Base-by-base conservation (phyloP, 176 grass and related monocot species). In the Urochloa ruziziensis region DNA sequence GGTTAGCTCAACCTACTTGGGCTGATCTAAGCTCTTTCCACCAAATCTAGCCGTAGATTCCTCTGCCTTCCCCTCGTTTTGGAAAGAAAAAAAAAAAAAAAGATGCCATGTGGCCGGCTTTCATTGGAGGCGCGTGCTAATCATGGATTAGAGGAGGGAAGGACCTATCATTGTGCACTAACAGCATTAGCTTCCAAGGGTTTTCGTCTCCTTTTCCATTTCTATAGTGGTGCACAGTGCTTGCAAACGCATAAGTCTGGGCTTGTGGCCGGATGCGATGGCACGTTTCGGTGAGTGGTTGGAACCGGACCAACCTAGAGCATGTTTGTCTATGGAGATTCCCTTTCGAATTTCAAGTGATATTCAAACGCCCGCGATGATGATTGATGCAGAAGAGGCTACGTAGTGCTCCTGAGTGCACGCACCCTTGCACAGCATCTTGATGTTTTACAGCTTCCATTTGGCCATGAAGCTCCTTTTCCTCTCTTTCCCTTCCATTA, bases 1-100 rank as follows among this genome's bases (percentile, higher is more conserved):
- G 74, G 80, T 87, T 90, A 86, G 89, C 74, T 86, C 32, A 60
- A 75, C 80, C 84, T 83, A 83, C 89, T 80, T 52, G 66, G 14
- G 66, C 70, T 56, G 62, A 82, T 78, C 74, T 62, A 83, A 51
- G 46, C 74, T 34, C 74, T 87, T 83, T 87, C 74, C 79, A 83
- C 74, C 80, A 64, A 79, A 90, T 86, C 84, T 79, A 83, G 67
- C 68, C 51, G 28, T 52, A 70, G 74, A 80, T 90, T 61, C 89
- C 24, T 29, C 2, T 53, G 35, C 59, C 42, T 75, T 90, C 74
- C 80, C 32, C 59, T 7, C 74, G 46, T 83, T 86, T 42, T 25
- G 51, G 79, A 81, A 49, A n/a, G n/a, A n/a, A n/a, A n/a, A n/a
- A n/a, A n/a, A n/a, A n/a, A n/a, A n/a, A n/a, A 82, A 83, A 81